These are phyloP conservation scores for Aspergillus terreus DNA, from an alignment of 2,329 filamentous ascomycete genomes.

Conservation along the genomic window DNA sequence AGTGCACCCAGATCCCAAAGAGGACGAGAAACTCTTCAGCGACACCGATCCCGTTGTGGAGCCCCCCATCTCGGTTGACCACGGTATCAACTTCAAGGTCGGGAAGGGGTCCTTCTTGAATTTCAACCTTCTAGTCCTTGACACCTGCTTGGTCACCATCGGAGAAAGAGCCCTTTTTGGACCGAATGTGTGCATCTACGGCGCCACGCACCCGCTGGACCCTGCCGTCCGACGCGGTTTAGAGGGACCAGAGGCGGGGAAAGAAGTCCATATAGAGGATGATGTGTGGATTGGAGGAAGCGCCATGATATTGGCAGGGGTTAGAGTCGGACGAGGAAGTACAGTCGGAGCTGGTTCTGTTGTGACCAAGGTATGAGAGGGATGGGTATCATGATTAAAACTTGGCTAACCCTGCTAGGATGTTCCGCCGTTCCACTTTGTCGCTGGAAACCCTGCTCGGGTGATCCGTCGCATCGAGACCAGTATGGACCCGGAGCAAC, in stretches of 20 bases:
- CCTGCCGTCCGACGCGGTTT: conserved; percentile 41
- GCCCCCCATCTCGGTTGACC: conserved; percentile 60
- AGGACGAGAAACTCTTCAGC: conserved; percentile 21
- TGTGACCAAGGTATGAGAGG: conserved; percentile 31
- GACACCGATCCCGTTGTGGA: conserved; percentile 53
- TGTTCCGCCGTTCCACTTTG: conserved; percentile 26
- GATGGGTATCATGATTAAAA: neutral
- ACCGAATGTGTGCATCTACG: conserved; percentile 50
- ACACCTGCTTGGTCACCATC: conserved; percentile 51
- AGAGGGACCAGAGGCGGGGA: conserved; percentile 49
- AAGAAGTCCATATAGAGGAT: conserved; percentile 47
- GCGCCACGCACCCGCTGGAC: conserved; percentile 51
- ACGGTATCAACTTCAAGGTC: conserved; percentile 62
- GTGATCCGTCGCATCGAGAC: conserved; percentile 23
- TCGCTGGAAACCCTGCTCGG: conserved; percentile 23
- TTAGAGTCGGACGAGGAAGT: conserved; percentile 40
- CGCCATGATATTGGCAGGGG: conserved; percentile 42
- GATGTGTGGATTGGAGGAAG: conserved; percentile 50
- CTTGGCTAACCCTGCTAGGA: conserved; percentile 10
- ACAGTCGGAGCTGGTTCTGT: conserved; percentile 40
- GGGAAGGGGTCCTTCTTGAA: conserved; percentile 44
- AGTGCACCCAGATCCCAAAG: conserved; percentile 13
- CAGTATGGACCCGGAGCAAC: conserved; percentile 19
- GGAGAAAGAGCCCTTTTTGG: conserved; percentile 52
- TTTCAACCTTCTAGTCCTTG: conserved; percentile 58